Evolutionary conservation across 495 filamentous ascomycete genomes (phyloP), one percentile per base, ranked within the genome.

Genomic region (Lepidopterella palustris): DNA sequence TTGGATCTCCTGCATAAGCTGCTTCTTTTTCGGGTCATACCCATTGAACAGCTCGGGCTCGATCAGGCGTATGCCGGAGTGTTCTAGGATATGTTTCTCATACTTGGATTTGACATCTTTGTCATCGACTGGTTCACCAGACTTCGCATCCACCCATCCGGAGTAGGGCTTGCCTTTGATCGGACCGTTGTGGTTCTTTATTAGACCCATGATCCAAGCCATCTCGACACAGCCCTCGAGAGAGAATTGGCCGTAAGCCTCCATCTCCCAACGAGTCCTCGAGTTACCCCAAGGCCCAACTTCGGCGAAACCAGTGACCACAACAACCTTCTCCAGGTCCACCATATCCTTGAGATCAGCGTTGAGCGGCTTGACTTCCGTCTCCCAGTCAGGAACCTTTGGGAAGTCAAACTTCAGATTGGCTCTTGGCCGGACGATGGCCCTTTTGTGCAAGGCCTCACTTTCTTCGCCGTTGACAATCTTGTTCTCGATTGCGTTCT

Each of bases 171-270:
- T 87, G 70, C 95, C 93, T 76, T 97, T 97, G 71, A 99, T 85
- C 6, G 90, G 89, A n/a, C 93, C 95, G 63, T 97, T 97, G 77
- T 96, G 89, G 71, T 99, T 95, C 77, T 88, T 95, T 75, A 99
- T 97, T 58, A 97, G 85, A 57, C 95, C 95, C 93, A 97, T 99
- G 70, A 99, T 89, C 93, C 93, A 99, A 28, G 93, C 90, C 93
- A 99, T 97, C 74, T 99, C 93, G 58, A 99, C 87, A 69, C 93
- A 97, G 18, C 93, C 93, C 74, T 97, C 93, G 18, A 97, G 84
- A 18, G 95, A 97, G 78, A 99, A 99, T 68, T 95, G 80, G 66
- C 93, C 93, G 64, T 91, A 83, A 10, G 95, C 90, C 74, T 99
- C 93, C 92, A 97, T 99, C 76, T 99, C 91, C 93, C 93, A 99